Evolutionary conservation across 768 basidiomycete species (phyloP).

Genomic region (Pulveroboletus sp.): DNA sequence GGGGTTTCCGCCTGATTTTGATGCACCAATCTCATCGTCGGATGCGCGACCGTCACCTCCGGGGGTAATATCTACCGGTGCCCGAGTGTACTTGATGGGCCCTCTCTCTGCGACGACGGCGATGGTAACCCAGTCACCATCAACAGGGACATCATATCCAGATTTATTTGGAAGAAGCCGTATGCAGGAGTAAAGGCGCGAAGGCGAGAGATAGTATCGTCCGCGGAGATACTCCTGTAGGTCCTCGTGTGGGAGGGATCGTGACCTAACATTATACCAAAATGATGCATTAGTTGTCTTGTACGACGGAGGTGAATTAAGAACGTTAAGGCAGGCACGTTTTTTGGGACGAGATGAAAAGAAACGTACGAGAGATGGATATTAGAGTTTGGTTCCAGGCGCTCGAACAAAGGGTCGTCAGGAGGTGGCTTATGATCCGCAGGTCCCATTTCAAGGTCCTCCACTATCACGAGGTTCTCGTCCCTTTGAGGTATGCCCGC

Average conservation of each 20-base stretch:
- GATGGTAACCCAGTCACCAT: slow-evolving; percentile 93
- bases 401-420: slow-evolving; percentile 76
- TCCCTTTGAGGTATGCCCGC: slow-evolving; percentile 38
- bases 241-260: slow-evolving; percentile 69
- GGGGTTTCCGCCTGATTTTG: slow-evolving; percentile 1
- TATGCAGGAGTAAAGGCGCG: slow-evolving; percentile 82
- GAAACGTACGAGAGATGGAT: slow-evolving; percentile 74
- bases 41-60: slow-evolving; percentile 43
- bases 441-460: slow-evolving; percentile 78
- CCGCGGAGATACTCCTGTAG: slow-evolving; percentile 78
- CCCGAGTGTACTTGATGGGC: slow-evolving; percentile 67
- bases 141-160: slow-evolving; percentile 87
- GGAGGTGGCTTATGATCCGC: slow-evolving; percentile 64
- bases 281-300: slow-evolving; percentile 1
- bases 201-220: slow-evolving; percentile 87
- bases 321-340: not conserved
- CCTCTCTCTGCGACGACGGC: slow-evolving; percentile 93
- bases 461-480: slow-evolving; percentile 66
- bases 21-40: slow-evolving; percentile 21
- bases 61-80: slow-evolving; percentile 53
- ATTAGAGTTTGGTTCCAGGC: slow-evolving; percentile 86
- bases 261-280: slow-evolving; percentile 51
- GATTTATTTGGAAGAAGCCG: slow-evolving; percentile 75
- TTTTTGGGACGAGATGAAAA: not conserved
- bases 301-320: not conserved